Evolutionary conservation across 257 asterid species (phyloP), one percentile per base, ranked within the genome.

Genomic region (Orobanche coerulescens): DNA sequence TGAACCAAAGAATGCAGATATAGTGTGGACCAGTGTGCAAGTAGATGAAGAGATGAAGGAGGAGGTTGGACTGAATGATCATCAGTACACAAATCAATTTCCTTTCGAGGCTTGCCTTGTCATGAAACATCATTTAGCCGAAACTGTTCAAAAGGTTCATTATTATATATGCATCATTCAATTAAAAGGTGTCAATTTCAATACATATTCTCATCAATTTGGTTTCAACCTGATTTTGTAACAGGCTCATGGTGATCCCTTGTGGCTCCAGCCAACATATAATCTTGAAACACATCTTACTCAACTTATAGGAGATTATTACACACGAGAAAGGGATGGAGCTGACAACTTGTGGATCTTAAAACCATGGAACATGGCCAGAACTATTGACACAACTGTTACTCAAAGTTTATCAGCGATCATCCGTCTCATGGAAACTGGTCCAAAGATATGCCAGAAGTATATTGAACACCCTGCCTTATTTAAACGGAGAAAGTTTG

Each of bases 361-460:
- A 57, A 92, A 92, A 77, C 98, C 97, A 62, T 92, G 98, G 98
- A 92, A 92, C 84, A 92, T 88, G 98, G 98, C 98, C 61, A 84
- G 98, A 75, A 92, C 97, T 22, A 92, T 92, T 55, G 97, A 92
- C 69, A 92, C 97, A 23, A 79, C 94, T 25, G 87, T 92, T 33
- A 82, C 93, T 46, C 83, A 85, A 65, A 84, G 74, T 73, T 77
- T 92, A 71, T 73, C 94, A 37, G 86, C 91, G 23, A 88, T 92
- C 66, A 84, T 92, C 65, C 96, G 98, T 54, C 90, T 92, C 67
- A 88, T 92, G 96, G 98, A 92, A 73, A 92, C 98, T 54, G 97
- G 95, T 57, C 98, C 98, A 23, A 92, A 92, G 81, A 81, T 92
- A 64, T 84, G 95, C 68, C 98, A 92, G 76, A 88, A 92, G 78